Conservation (phyloP, 495 filamentous ascomycete genomes). For the Jackrogersella multiformis region DNA sequence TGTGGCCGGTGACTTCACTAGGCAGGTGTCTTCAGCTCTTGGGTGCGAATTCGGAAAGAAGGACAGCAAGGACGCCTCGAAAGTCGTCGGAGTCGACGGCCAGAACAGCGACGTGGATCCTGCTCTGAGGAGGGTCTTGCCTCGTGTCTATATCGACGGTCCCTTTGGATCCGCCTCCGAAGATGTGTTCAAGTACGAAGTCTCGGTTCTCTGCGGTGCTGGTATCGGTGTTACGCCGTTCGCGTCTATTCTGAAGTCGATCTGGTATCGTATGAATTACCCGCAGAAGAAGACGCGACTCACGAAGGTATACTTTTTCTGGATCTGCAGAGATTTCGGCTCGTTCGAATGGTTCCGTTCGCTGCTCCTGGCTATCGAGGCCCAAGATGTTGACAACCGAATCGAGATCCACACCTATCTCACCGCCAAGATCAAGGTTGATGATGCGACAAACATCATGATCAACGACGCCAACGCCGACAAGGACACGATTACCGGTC, state of each 20-base stretch:
- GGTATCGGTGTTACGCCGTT: slow-evolving; percentile 81
- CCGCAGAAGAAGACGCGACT: slow-evolving; percentile 76
- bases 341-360: slow-evolving; percentile 86
- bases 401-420: slow-evolving; percentile 71
- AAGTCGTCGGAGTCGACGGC: slow-evolving; percentile 71
- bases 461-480: slow-evolving; percentile 84
- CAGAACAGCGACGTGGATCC: slow-evolving; percentile 69
- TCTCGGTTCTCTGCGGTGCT: slow-evolving; percentile 72
- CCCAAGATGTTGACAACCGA: slow-evolving; percentile 79
- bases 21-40: slow-evolving; percentile 67
- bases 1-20: slow-evolving; percentile 75
- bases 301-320: slow-evolving; percentile 86
- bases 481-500: slow-evolving; percentile 78
- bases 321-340: slow-evolving; percentile 81
- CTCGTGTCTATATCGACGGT: slow-evolving; percentile 79
- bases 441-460: slow-evolving; percentile 85
- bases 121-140: slow-evolving; percentile 72
- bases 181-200: slow-evolving; percentile 81
- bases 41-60: slow-evolving; percentile 74
- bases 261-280: slow-evolving; percentile 89
- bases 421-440: slow-evolving; percentile 72
- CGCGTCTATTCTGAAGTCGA: slow-evolving; percentile 81
- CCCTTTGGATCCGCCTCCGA: slow-evolving; percentile 82
- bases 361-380: slow-evolving; percentile 80
- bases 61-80: slow-evolving; percentile 59